Base-by-base conservation (phyloP, 345 rosid genomes). In the Eucalyptus microcorys region DNA sequence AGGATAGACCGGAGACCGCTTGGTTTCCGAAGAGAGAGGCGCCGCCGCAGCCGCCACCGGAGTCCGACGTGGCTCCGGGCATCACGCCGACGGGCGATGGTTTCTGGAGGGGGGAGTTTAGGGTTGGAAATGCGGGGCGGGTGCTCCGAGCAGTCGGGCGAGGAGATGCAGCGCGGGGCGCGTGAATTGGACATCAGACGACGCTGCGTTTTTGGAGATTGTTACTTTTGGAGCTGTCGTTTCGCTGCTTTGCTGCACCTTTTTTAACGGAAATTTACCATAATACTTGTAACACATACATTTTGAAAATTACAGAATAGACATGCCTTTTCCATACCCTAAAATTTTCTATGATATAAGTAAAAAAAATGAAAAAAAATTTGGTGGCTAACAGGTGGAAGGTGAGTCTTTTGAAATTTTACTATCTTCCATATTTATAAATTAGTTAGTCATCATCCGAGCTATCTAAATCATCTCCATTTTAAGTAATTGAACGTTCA, bases 1-100 rank as follows among this genome's bases (percentile, higher is more conserved):
- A 64, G 98, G 96, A 89, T 94, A 93, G 57, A 95, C 83, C 14
- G 86, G 93, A 61, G 95, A 90, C 32, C 49, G 80, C 81, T 92
- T 88, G 53, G 87, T 85, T 49, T 92, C 93, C 21, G 90, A 86
- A 14, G 91, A 53, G 52, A 88, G 85, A 7, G 94, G 94, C 40
- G 80, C 96, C 94, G 61, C 88, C 86, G 55, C 87, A 92, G 86
- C 96, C 94, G 55, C 89, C 87, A 34, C 87, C 89, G 19, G 91
- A 55, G 59, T 92, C 93, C 10, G 93, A 89, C 85, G 91, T 47
- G 40, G 91, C 68, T 49, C 93, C 94, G 40, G 96, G 94, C 98
- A 96, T 94, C 81, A 79, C 68, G 49, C 50, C 86, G 83, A 59
- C 66, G 80, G 89, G 86, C 45, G 34, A 45, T 66, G 64, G 49